Conservation (phyloP, 2,329 filamentous ascomycete species). For the Fusarium veterinarium region DNA sequence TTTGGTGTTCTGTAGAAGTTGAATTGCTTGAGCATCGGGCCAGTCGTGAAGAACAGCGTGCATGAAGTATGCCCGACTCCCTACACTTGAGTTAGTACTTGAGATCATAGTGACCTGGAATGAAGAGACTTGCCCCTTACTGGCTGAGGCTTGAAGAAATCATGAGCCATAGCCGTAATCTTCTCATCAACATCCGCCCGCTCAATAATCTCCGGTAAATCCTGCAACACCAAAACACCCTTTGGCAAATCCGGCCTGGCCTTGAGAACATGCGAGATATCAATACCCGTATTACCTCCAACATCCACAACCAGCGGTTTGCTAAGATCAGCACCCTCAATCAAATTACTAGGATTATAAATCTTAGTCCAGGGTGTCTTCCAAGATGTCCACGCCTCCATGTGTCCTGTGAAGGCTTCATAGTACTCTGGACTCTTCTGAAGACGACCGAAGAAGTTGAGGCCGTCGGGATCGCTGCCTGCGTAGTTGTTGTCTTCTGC, state of each 20-base stretch:
- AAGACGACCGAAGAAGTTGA: constrained; percentile 33
- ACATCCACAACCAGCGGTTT: constrained; percentile 32
- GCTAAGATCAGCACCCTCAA: constrained; percentile 2
- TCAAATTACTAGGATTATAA: constrained; percentile 19
- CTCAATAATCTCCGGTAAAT: constrained; percentile 29
- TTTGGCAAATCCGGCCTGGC: neutral
- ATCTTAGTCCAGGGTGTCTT: constrained; percentile 38
- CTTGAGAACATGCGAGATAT: constrained; percentile 25
- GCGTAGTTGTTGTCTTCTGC: constrained; percentile 25
- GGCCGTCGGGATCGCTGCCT: constrained; percentile 7
- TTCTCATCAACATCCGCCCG: constrained; percentile 18
- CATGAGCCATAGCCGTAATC: constrained; percentile 20
- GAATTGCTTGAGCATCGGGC: constrained; percentile 52
- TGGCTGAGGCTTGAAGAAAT: constrained; percentile 33
- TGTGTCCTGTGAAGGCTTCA: constrained; percentile 29
- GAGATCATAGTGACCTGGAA: accelerated
- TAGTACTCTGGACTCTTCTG: constrained; percentile 36
- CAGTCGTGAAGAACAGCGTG: constrained; percentile 63
- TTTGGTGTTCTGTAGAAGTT: constrained; percentile 42
- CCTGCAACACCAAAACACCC: constrained; percentile 22
- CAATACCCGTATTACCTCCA: constrained; percentile 32
- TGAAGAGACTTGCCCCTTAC: constrained; percentile 3
- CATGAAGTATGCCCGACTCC: constrained; percentile 58
- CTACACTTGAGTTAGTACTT: neutral
- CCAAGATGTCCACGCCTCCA: constrained; percentile 36